phyloP scores from a whole-genome alignment of 805 yeast species.

The Starmerella bombicola region DNA sequence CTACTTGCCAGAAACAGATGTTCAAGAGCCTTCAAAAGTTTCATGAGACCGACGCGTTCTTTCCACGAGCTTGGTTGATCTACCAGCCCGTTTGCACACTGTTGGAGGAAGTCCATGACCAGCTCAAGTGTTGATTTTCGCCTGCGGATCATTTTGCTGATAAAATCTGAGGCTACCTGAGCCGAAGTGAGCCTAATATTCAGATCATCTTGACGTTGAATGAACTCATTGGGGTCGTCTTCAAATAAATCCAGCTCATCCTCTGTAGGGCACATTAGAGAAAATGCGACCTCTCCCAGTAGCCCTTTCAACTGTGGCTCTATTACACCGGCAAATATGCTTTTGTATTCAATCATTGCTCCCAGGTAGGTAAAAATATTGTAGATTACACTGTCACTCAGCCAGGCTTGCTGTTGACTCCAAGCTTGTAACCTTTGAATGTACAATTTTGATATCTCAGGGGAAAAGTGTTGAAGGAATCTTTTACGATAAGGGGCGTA shows the following conservation, averaged over 20 bases:
- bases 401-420: slow-evolving; percentile 57
- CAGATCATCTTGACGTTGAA: slow-evolving; percentile 54
- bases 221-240: slow-evolving; percentile 78
- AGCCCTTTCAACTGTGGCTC: slow-evolving; percentile 54
- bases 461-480: slow-evolving; percentile 50
- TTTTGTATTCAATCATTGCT: slow-evolving; percentile 44
- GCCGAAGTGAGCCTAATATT: slow-evolving; percentile 61
- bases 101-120: slow-evolving; percentile 19
- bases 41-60: slow-evolving; percentile 34
- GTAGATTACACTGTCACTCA: slow-evolving; percentile 51
- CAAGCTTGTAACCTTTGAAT: slow-evolving; percentile 59
- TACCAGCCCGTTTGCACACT: slow-evolving; percentile 15
- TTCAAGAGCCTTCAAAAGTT: slow-evolving; percentile 64
- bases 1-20: slow-evolving; percentile 40
- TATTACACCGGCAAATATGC: slow-evolving; percentile 49
- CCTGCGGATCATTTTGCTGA: slow-evolving; percentile 59
- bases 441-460: slow-evolving; percentile 54
- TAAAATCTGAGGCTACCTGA: slow-evolving; percentile 61
- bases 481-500: slow-evolving; percentile 49
- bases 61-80: slow-evolving; percentile 37
- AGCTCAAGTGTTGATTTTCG: slow-evolving; percentile 31
- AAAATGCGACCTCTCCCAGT: slow-evolving; percentile 60
- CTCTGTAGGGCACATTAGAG: slow-evolving; percentile 58
- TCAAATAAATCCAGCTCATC: slow-evolving; percentile 63
- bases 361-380: slow-evolving; percentile 54